These are phyloP conservation scores for Thermoascus crustaceus DNA, from an alignment of 2,329 filamentous ascomycete species.

Conservation along the genomic window DNA sequence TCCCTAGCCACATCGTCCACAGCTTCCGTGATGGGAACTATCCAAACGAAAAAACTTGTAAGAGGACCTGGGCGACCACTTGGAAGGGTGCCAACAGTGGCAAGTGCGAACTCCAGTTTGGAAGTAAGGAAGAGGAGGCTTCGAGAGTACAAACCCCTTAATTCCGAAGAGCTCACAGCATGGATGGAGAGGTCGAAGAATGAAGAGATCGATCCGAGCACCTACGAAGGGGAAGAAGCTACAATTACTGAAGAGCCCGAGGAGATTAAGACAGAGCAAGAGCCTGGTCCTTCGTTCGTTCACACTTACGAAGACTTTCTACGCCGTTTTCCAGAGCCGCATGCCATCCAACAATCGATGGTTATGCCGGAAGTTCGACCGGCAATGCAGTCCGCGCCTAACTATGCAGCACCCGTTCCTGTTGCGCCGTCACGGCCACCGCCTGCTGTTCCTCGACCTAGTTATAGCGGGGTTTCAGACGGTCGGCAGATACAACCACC, in stretches of 20 bases:
- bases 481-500: slow-evolving; percentile 40
- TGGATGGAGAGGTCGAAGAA: slow-evolving; percentile 71
- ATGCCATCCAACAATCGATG: slow-evolving; percentile 52
- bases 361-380: slow-evolving; percentile 31
- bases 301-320: slow-evolving; percentile 77
- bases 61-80: slow-evolving; percentile 41
- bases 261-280: slow-evolving; percentile 37
- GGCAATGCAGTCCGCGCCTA: slow-evolving; percentile 22
- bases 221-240: slow-evolving; percentile 34
- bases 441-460: slow-evolving; percentile 59
- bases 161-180: slow-evolving; percentile 68
- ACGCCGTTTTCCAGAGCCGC: slow-evolving; percentile 67
- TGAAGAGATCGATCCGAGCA: slow-evolving; percentile 48
- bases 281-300: slow-evolving; percentile 47
- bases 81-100: slow-evolving; percentile 44
- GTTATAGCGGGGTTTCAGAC: slow-evolving; percentile 74
- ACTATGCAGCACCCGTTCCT: slow-evolving; percentile 44
- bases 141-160: slow-evolving; percentile 61
- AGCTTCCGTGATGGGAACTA: slow-evolving; percentile 40
- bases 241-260: slow-evolving; percentile 32
- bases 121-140: slow-evolving; percentile 49
- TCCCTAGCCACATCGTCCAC: slow-evolving; percentile 54
- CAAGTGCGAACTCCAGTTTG: slow-evolving; percentile 43
- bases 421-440: slow-evolving; percentile 56
- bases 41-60: slow-evolving; percentile 29